These are phyloP conservation scores for Arabidopsis suecica DNA, from an alignment of 345 rosid genomes.

Conservation along the genomic window DNA sequence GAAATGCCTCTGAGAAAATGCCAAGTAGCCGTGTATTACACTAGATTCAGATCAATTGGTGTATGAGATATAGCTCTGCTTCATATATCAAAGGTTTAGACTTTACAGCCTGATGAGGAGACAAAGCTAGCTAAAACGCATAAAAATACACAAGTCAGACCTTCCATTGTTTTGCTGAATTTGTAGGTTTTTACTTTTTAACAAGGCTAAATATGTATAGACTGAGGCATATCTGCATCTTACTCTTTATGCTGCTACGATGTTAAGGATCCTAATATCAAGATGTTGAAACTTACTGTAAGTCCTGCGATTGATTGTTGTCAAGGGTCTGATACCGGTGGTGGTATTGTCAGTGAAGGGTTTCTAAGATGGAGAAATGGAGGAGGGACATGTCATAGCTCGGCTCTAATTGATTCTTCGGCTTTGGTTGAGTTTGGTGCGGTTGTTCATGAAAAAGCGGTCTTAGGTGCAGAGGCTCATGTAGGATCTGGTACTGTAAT, in stretches of 20 bases:
- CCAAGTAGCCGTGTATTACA: neutral
- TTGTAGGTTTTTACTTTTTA: neutral
- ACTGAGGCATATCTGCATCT: neutral
- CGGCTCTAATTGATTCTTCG: conserved; percentile 61
- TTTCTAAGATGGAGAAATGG: conserved; percentile 64
- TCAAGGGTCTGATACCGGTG: conserved; percentile 40
- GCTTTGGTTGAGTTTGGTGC: conserved; percentile 65
- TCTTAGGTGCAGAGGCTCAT: conserved; percentile 58
- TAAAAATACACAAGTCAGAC: neutral
- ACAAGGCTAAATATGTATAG: conserved; percentile 3
- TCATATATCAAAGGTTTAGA: neutral
- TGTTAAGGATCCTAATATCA: neutral
- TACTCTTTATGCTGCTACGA: conserved; percentile 16
- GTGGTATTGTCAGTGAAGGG: conserved; percentile 25
- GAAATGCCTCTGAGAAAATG: conserved; percentile 7
- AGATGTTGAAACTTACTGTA: neutral
- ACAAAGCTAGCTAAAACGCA: neutral
- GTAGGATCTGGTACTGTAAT: conserved; percentile 70
- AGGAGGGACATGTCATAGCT: conserved; percentile 64
- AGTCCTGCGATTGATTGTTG: neutral
- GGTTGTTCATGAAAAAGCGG: conserved; percentile 58
- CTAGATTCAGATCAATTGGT: neutral
- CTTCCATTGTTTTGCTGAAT: neutral
- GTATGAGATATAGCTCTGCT: neutral
- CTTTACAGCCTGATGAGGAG: neutral